Evolutionary conservation across 2,329 filamentous ascomycete genomes (phyloP), one percentile per base, ranked within the genome.

Genomic region (Xylaria sp.): DNA sequence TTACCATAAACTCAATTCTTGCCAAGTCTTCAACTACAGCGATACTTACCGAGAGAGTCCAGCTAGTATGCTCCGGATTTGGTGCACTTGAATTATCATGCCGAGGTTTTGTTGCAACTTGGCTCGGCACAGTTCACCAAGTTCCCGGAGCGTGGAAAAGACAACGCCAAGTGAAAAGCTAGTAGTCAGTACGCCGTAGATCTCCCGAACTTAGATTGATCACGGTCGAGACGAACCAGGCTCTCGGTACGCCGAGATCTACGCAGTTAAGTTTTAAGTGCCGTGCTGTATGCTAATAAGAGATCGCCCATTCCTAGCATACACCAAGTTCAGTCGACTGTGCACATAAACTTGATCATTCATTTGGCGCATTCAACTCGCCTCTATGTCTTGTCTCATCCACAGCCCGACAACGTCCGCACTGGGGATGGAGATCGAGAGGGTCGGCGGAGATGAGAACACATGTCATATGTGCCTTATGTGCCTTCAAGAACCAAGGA

Each of bases 211-310:
- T 57, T 66, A 50, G 10, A 31, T 62, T 63, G 41, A 51, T 31
- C 18, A 13, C 44, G 5, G 5, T 28, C 10, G 60, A 20, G 6
- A 58, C 23, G 51, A 34, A 13, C 63, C 60, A 28, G 41, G 31
- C 41, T 57, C 59, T 41, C 60, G 67, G 67, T 55, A 69, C 55
- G 55, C 63, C 34, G 23, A 69, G 62, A 59, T 52, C 28, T 56
- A 23, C 10, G 23, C 18, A 18, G n/a, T 34, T 15, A 12, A 39
- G 13, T 58, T 15, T 25, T 31, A 31, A 6, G 12, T 34, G 25
- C 39, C 28, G 50, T 58, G 31, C 37, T 4, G 54, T 54, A 39
- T 66, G n/a, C 37, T 28, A 59, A 55, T 58, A 12, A 28, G 9
- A 62, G 12, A 60, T 48, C 34, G 51, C 37, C 1, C 2, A 46